Conservation (phyloP, 176 grass and related monocot genomes). For the Ensete glaucum region DNA sequence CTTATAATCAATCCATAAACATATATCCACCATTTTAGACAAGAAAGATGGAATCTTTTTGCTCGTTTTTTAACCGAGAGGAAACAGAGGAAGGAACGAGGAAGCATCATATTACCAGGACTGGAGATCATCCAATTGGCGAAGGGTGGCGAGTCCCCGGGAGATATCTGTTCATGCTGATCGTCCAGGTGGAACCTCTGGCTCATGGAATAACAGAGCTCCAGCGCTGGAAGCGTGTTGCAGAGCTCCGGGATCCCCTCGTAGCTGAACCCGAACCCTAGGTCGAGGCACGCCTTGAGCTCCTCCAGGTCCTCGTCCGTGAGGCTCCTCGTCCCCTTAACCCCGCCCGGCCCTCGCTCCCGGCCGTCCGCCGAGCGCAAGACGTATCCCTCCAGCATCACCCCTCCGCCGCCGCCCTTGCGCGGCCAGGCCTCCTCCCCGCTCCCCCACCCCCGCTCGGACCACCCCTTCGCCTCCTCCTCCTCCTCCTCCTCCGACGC, state of each 20-base stretch:
- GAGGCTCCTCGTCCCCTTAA: conserved; percentile 5
- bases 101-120: conserved; percentile 2
- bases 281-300: conserved; percentile 13
- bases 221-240: conserved; percentile 9
- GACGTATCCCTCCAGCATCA: conserved; percentile 16
- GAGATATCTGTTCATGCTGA: background rate
- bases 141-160: background rate
- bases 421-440: background rate
- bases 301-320: conserved; percentile 16
- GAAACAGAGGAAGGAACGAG: background rate
- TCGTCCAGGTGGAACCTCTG: conserved; percentile 3
- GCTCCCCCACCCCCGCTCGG: background rate
- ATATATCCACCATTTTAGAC: too few species aligned
- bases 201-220: conserved; percentile 20
- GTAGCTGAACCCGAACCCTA: conserved; percentile 17
- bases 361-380: background rate
- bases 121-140: conserved; percentile 14
- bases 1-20: too few species aligned
- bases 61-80: too few species aligned
- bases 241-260: conserved; percentile 12
- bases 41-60: too few species aligned
- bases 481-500: background rate
- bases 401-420: background rate
- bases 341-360: background rate
- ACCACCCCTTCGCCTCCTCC: too few species aligned